These are phyloP conservation scores for Lycium ferocissimum DNA, from an alignment of 257 asterid species.

Conservation along the genomic window DNA sequence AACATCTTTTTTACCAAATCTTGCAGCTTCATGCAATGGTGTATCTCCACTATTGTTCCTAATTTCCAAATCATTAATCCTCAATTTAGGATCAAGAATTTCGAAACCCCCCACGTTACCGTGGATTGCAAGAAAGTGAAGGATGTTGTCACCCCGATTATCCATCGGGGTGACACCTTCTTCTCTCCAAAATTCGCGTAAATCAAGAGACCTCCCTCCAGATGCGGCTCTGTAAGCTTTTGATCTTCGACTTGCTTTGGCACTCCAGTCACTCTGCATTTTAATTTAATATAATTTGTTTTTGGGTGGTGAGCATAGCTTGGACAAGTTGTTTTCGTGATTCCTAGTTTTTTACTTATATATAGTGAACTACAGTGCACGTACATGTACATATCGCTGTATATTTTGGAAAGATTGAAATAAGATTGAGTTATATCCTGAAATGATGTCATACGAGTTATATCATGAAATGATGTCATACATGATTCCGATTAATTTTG, in stretches of 20 bases:
- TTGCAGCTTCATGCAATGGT: conserved; percentile 32
- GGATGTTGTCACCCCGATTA: conserved; percentile 29
- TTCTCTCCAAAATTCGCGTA: conserved; percentile 18
- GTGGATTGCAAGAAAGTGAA: conserved; percentile 23
- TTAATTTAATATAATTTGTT: neutral
- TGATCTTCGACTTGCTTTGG: neutral
- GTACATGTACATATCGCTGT: neutral
- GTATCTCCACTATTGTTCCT: conserved; percentile 23
- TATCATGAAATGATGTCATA: neutral
- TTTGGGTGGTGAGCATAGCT: neutral
- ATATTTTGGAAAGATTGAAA: neutral
- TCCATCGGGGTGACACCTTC: neutral
- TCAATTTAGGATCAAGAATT: neutral
- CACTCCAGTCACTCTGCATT: neutral
- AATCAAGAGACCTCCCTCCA: neutral
- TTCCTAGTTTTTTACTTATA: neutral
- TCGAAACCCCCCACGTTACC: conserved; percentile 19
- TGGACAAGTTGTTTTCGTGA: neutral
- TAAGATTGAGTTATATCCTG: neutral
- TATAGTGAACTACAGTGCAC: neutral
- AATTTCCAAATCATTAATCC: neutral
- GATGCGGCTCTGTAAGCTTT: conserved; percentile 4
- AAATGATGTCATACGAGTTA: neutral
- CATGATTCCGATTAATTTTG: too few species aligned
- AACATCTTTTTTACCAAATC: neutral